phyloP scores from a whole-genome alignment of 305 asterid species.

The Ajuga reptans region DNA sequence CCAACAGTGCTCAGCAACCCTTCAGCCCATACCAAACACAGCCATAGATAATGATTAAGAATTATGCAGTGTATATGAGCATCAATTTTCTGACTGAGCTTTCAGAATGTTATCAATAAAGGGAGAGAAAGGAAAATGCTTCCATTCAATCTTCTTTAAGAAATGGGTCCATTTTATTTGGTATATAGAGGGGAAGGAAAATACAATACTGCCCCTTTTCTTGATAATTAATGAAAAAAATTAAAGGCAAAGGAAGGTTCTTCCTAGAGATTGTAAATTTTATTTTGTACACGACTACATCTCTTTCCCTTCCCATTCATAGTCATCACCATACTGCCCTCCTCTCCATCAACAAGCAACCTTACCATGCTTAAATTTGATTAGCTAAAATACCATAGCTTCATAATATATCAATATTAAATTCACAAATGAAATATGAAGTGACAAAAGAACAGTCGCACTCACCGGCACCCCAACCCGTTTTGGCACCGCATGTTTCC shows the following conservation, averaged over 20 bases:
- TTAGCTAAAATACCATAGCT: background rate
- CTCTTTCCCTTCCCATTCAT: too few species aligned
- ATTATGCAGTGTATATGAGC: background rate
- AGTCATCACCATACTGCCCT: too few species aligned
- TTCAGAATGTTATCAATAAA: background rate
- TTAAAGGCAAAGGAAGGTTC: background rate
- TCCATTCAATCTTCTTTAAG: background rate
- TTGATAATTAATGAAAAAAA: background rate
- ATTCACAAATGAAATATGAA: background rate
- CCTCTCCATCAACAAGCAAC: background rate
- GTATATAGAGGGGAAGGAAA: background rate
- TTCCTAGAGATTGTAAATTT: background rate
- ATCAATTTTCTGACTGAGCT: background rate
- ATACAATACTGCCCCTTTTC: background rate
- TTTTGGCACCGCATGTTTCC: constrained; percentile 64
- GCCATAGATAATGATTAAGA: background rate
- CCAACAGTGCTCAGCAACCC: too few species aligned
- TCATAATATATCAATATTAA: background rate
- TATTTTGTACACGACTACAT: too few species aligned
- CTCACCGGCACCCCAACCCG: constrained; percentile 97
- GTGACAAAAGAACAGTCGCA: constrained; percentile 7
- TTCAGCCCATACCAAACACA: too few species aligned
- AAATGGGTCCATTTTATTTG: background rate
- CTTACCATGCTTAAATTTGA: background rate
- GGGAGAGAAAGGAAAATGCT: background rate